Evolutionary conservation across 1,284 basidiomycete species (phyloP), one percentile per base, ranked within the genome.

Genomic region (Boletus semigastroideus): DNA sequence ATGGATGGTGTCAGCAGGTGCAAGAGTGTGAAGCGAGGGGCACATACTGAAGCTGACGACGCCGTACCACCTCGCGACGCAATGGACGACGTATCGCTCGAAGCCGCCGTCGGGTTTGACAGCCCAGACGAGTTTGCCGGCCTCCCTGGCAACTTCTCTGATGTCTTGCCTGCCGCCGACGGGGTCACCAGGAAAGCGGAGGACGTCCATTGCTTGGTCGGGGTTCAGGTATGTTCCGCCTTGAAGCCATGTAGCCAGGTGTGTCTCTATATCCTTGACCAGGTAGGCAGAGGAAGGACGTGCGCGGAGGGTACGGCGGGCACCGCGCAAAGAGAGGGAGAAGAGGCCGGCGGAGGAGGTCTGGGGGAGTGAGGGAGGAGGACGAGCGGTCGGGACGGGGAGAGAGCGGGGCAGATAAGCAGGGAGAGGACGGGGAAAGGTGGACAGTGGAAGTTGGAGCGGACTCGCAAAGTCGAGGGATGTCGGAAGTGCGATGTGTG

Each of bases 21-120:
- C 38, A 1, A 4, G 36, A 44, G 11, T 40, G 46, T 14, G 3
- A 10, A 4, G 19, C 8, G n/a, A n/a, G n/a, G 58, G 34, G 19
- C n/a, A 78, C 87, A 62, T 66, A 89, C 89, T 91, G 74, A 84
- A 92, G 68, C 85, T 87, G 57, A 91, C 83, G 49, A 91, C 69
- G 51, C 83, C 82, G 64, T 91, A 81, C 68, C 86, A 91, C 36
- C 89, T 75, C 42, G 88, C 87, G 55, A 86, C 85, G 59, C 88
- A 91, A 59, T 92, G 89, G 8, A 91, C 82, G 43, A 91, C 78
- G 61, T 89, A 91, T 34, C 89, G 75, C 30, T 84, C 82, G 72
- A 90, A 90, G 0, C 80, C 73, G 62, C 89, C 86, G 49, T 86
- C 62, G 3, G 43, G 14, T 30, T 51, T 55, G 51, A 86, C 81